Percentiles rank a stretch among this genome's conserved stretches.
These are phyloP conservation scores for Aureobasidium melanogenum DNA, from an alignment of 2,329 filamentous ascomycete species.

Conservation along the genomic window DNA sequence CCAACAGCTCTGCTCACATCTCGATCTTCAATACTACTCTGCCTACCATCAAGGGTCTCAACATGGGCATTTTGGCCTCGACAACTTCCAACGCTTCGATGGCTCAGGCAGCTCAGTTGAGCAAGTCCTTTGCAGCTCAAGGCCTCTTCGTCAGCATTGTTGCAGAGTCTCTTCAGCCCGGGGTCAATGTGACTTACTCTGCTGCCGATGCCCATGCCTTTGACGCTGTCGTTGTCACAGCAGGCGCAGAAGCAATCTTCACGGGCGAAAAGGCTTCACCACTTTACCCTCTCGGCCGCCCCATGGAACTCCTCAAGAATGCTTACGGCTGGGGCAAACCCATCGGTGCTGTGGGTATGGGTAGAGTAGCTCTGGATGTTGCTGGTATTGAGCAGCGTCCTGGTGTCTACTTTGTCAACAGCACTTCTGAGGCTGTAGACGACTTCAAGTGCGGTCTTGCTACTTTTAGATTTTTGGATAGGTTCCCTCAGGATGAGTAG, in stretches of 20 bases:
- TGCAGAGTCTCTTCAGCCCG: slow-evolving; percentile 46
- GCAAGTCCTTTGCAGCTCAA: slow-evolving; percentile 32
- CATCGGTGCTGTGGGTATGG: slow-evolving; percentile 56
- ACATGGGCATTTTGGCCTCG: slow-evolving; percentile 53
- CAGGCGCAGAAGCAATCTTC: slow-evolving; percentile 52
- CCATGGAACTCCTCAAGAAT: slow-evolving; percentile 64
- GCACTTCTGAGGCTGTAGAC: not conserved
- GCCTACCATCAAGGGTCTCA: slow-evolving; percentile 52
- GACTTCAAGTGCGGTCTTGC: slow-evolving; percentile 38
- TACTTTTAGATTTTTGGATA: slow-evolving; percentile 56
- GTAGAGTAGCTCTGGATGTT: not conserved
- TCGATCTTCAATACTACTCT: slow-evolving; percentile 52
- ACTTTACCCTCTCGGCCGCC: slow-evolving; percentile 59
- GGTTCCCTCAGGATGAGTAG: slow-evolving; percentile 49
- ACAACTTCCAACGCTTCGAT: slow-evolving; percentile 37
- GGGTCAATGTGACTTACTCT: slow-evolving; percentile 59
- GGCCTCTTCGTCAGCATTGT: slow-evolving; percentile 53
- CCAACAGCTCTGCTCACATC: slow-evolving; percentile 55
- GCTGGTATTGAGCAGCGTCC: not conserved
- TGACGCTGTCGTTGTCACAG: slow-evolving; percentile 58
- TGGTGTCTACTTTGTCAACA: slow-evolving; percentile 17
- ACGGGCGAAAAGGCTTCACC: slow-evolving; percentile 43
- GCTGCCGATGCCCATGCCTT: slow-evolving; percentile 60
- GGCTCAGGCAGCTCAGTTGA: slow-evolving; percentile 44
- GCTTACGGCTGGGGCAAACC: slow-evolving; percentile 70